phyloP scores from a whole-genome alignment of 2,329 filamentous ascomycete species.

The Xylogone sp. region DNA sequence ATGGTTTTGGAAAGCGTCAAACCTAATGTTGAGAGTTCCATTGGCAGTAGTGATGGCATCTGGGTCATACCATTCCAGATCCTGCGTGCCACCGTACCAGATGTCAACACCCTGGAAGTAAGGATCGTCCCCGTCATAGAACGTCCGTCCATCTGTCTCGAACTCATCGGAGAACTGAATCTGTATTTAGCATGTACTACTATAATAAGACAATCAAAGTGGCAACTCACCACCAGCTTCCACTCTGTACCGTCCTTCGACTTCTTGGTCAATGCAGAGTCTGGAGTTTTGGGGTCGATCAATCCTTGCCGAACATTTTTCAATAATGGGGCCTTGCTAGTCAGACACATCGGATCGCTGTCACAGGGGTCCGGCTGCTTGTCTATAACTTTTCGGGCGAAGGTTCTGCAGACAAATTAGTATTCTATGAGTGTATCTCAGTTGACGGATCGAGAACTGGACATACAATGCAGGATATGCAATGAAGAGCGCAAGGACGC shows the following conservation, averaged over 20 bases:
- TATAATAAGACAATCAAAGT: not conserved
- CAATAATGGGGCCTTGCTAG: constrained; percentile 39
- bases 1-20: constrained; percentile 63
- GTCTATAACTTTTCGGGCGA: constrained; percentile 39
- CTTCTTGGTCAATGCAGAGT: constrained; percentile 50
- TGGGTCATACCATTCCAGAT: constrained; percentile 70
- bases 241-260: constrained; percentile 56
- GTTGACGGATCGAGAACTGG: constrained; percentile 18
- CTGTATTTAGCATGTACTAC: constrained; percentile 5
- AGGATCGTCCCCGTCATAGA: constrained; percentile 67
- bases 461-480: constrained; percentile 67
- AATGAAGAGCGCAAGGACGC: constrained; percentile 62
- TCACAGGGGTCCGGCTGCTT: constrained; percentile 26
- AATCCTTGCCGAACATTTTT: constrained; percentile 57
- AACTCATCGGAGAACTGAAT: constrained; percentile 67
- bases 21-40: constrained; percentile 59
- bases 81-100: constrained; percentile 69
- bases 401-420: constrained; percentile 42
- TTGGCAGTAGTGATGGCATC: constrained; percentile 60
- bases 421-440: not conserved
- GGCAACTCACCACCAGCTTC: constrained; percentile 53
- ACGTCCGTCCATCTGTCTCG: constrained; percentile 62
- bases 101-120: constrained; percentile 65
- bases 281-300: constrained; percentile 66
- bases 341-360: constrained; percentile 35